Percentiles rank a stretch among this genome's conserved stretches.
These are phyloP conservation scores for Penicillium sp. DNA, from an alignment of 2,329 filamentous ascomycete species.

Conservation along the genomic window DNA sequence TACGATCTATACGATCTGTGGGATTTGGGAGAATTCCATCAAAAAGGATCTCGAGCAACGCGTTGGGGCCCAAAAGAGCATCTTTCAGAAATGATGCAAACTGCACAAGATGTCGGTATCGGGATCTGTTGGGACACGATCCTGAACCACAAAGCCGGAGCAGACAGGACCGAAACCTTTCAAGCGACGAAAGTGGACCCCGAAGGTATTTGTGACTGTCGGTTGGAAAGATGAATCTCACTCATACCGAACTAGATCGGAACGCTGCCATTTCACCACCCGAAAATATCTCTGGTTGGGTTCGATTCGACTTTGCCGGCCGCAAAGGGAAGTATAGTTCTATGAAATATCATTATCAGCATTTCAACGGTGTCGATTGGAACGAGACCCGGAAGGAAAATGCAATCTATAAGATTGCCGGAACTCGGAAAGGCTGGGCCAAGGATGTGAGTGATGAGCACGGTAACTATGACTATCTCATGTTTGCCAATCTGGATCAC, in stretches of 20 bases:
- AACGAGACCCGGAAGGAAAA: conserved; percentile 57
- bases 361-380: conserved; percentile 69
- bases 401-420: conserved; percentile 67
- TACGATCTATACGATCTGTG: conserved; percentile 71
- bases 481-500: conserved; percentile 73
- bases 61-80: conserved; percentile 70
- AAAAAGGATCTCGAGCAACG: conserved; percentile 62
- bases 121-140: conserved; percentile 69
- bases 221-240: not conserved
- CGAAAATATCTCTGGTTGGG: conserved; percentile 67
- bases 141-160: conserved; percentile 70
- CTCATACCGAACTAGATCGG: conserved; percentile 46
- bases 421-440: conserved; percentile 64
- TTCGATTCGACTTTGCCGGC: conserved; percentile 65
- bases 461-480: conserved; percentile 68
- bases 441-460: conserved; percentile 61
- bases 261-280: conserved; percentile 54
- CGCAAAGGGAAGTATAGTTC: conserved; percentile 60
- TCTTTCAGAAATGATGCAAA: conserved; percentile 54
- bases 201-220: conserved; percentile 33
- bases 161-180: conserved; percentile 64
- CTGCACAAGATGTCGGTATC: conserved; percentile 55
- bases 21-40: conserved; percentile 70
- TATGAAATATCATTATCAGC: conserved; percentile 64
- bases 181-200: conserved; percentile 64